Conservation (phyloP, 495 filamentous ascomycete species). For the Letharia lupina region DNA sequence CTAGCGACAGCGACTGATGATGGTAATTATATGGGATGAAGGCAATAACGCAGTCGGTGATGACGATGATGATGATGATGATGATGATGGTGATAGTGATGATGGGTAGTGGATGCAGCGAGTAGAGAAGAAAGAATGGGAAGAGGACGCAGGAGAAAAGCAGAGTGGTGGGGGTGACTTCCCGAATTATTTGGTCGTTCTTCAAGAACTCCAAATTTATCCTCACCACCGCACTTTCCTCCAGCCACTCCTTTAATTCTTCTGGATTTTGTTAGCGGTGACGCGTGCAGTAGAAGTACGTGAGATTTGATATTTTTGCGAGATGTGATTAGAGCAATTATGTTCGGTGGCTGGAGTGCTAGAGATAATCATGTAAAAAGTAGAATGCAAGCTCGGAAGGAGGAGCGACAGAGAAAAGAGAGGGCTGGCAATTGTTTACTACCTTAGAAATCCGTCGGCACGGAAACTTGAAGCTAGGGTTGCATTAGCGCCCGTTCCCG, state of each 20-base stretch:
- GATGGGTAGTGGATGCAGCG: neutral
- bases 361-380: neutral
- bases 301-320: neutral
- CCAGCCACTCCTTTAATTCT: constrained; percentile 11
- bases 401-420: neutral
- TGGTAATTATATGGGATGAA: neutral
- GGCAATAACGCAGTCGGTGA: neutral
- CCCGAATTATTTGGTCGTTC: neutral
- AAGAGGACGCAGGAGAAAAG: neutral
- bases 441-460: neutral
- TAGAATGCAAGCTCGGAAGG: neutral
- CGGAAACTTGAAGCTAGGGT: neutral
- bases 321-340: constrained; percentile 5
- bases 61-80: neutral
- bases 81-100: neutral
- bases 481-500: neutral
- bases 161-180: constrained; percentile 5
- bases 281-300: neutral
- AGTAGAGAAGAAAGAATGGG: neutral
- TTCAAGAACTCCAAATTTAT: neutral
- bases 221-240: constrained; percentile 8
- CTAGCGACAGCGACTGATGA: constrained; percentile 1
- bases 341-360: constrained; percentile 7
- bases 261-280: constrained; percentile 5
- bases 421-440: constrained; percentile 6